phyloP scores from a whole-genome alignment of 2,329 filamentous ascomycete genomes.

The Fusarium agapanthi region DNA sequence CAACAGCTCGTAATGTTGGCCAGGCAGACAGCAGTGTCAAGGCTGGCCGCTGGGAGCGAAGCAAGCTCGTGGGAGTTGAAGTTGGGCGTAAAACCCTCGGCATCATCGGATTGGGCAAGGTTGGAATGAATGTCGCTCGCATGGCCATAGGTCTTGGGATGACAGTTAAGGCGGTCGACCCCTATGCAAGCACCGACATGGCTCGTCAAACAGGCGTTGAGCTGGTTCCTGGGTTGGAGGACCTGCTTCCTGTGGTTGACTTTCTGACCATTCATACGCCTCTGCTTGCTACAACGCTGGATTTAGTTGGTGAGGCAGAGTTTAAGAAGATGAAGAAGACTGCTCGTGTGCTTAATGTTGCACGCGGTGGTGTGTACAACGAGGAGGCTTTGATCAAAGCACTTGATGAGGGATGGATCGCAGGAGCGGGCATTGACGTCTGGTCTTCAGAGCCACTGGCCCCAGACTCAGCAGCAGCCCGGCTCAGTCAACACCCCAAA shows the following conservation, averaged over 20 bases:
- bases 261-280: slow-evolving; percentile 86
- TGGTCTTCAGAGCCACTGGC: slow-evolving; percentile 78
- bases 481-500: slow-evolving; percentile 72
- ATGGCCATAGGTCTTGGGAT: slow-evolving; percentile 81
- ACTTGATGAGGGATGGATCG: slow-evolving; percentile 74
- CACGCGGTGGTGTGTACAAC: slow-evolving; percentile 81
- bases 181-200: slow-evolving; percentile 78
- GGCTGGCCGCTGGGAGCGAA: slow-evolving; percentile 77
- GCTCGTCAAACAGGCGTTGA: slow-evolving; percentile 73
- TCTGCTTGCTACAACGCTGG: slow-evolving; percentile 77
- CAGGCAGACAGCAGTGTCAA: slow-evolving; percentile 76
- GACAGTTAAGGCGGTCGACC: slow-evolving; percentile 78
- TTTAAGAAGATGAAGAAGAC: slow-evolving; percentile 76
- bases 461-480: slow-evolving; percentile 63
- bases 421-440: slow-evolving; percentile 81
- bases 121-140: slow-evolving; percentile 81
- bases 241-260: slow-evolving; percentile 73
- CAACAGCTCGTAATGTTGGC: slow-evolving; percentile 77
- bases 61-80: slow-evolving; percentile 78
- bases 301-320: slow-evolving; percentile 74
- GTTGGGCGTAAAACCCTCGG: slow-evolving; percentile 80
- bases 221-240: slow-evolving; percentile 63
- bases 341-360: slow-evolving; percentile 80
- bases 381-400: slow-evolving; percentile 77
- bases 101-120: slow-evolving; percentile 83